Conservation (phyloP, 2,329 filamentous ascomycete species). For the Aspergillus latus region DNA sequence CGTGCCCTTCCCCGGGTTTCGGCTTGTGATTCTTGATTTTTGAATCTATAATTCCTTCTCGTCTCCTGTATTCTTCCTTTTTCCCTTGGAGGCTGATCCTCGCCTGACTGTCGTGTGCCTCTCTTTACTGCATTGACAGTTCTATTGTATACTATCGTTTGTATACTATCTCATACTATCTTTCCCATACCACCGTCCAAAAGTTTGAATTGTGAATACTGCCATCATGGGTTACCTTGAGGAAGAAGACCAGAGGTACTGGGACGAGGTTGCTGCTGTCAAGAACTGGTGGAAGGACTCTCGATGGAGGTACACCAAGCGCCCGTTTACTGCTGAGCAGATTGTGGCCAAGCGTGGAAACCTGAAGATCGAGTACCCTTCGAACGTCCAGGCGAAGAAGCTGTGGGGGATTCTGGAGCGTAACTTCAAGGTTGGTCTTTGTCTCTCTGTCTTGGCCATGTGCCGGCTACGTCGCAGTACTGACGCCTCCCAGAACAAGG, state of each 20-base stretch:
- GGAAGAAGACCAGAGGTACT: constrained; percentile 72
- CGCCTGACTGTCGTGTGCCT: constrained; percentile 13
- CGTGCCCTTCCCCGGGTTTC: constrained; percentile 29
- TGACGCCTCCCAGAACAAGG: constrained; percentile 62
- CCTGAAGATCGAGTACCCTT: constrained; percentile 86
- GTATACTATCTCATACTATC: constrained; percentile 16
- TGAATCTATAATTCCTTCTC: constrained; percentile 10
- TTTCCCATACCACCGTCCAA: background rate
- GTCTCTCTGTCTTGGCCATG: background rate
- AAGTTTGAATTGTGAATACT: constrained; percentile 10
- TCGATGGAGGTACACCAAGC: constrained; percentile 88
- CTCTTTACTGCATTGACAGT: constrained; percentile 11
- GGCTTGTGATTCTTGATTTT: constrained; percentile 31
- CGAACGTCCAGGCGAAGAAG: constrained; percentile 88
- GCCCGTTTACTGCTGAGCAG: constrained; percentile 92
- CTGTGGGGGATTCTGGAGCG: constrained; percentile 86
- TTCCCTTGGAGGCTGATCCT: background rate
- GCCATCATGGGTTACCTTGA: constrained; percentile 50
- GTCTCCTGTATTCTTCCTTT: background rate
- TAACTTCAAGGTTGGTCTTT: constrained; percentile 70
- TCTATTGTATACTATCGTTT: background rate
- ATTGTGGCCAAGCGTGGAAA: constrained; percentile 95
- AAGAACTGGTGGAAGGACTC: constrained; percentile 93
- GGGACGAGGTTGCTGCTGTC: constrained; percentile 79
- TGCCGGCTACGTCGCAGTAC: background rate